Conservation (phyloP, 2,329 filamentous ascomycete species). For the Chrysosporium queenslandicum region DNA sequence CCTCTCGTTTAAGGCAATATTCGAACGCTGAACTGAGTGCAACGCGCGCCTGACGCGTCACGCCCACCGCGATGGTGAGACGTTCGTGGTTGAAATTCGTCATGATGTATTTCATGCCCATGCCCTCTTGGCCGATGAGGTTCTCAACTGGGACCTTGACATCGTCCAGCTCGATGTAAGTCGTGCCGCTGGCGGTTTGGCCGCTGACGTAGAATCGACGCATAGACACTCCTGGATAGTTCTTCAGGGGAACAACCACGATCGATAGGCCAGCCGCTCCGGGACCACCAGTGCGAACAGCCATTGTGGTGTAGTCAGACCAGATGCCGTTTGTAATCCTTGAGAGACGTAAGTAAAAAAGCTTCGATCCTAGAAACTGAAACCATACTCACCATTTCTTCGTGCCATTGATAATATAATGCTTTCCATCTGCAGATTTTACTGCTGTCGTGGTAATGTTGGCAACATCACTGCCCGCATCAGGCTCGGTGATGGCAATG, state of each 20-base stretch:
- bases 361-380: not conserved
- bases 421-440: constrained; percentile 52
- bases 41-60: constrained; percentile 53
- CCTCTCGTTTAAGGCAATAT: constrained; percentile 56
- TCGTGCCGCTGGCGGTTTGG: constrained; percentile 56
- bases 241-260: constrained; percentile 60
- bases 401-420: constrained; percentile 61
- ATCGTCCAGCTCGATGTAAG: constrained; percentile 66
- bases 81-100: constrained; percentile 74
- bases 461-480: constrained; percentile 63
- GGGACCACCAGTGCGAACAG: constrained; percentile 60
- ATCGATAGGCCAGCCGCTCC: constrained; percentile 55
- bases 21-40: constrained; percentile 51
- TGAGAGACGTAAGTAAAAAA: not conserved
- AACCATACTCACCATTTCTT: constrained; percentile 55
- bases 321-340: constrained; percentile 64
- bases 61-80: constrained; percentile 54
- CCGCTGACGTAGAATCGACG: constrained; percentile 58
- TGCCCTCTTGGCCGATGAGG: constrained; percentile 58
- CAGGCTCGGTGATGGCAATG: constrained; percentile 71
- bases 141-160: constrained; percentile 62
- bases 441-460: constrained; percentile 59
- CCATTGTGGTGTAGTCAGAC: constrained; percentile 59
- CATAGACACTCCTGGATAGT: constrained; percentile 56
- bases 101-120: constrained; percentile 66